These are phyloP conservation scores for Ceriops tagal DNA, from an alignment of 345 rosid species.

Conservation along the genomic window DNA sequence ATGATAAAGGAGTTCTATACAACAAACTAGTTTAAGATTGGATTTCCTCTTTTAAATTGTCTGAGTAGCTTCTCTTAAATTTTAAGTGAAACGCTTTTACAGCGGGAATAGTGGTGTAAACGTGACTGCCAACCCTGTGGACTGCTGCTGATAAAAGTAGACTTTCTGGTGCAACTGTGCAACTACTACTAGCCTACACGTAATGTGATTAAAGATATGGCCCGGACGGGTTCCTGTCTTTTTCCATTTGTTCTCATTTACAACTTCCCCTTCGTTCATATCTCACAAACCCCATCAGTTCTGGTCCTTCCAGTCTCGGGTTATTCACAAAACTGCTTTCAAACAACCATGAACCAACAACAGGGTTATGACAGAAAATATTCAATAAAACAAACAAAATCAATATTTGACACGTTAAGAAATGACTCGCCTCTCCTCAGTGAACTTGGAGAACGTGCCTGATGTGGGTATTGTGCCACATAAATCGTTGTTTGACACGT, in stretches of 20 bases:
- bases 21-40: too few species aligned
- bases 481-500: conserved; percentile 58
- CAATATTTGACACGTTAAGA: too few species aligned
- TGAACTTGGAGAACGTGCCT: conserved; percentile 60
- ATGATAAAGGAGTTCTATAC: too few species aligned
- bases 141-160: background rate
- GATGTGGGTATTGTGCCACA: conserved; percentile 69
- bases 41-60: too few species aligned
- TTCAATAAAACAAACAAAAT: background rate
- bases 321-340: conserved; percentile 50
- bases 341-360: background rate
- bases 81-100: too few species aligned
- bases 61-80: too few species aligned
- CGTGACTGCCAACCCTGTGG: conserved; percentile 5
- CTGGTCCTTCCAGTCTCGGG: conserved; percentile 68
- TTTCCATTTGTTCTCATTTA: conserved; percentile 18
- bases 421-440: conserved; percentile 51
- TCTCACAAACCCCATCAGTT: conserved; percentile 73
- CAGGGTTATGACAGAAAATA: background rate
- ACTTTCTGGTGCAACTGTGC: background rate
- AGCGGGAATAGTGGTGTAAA: background rate
- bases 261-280: conserved; percentile 54
- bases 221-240: background rate
- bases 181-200: too few species aligned
- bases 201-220: background rate